phyloP scores from a whole-genome alignment of 73 alveolate genomes.

The Uronychia binucleata region DNA sequence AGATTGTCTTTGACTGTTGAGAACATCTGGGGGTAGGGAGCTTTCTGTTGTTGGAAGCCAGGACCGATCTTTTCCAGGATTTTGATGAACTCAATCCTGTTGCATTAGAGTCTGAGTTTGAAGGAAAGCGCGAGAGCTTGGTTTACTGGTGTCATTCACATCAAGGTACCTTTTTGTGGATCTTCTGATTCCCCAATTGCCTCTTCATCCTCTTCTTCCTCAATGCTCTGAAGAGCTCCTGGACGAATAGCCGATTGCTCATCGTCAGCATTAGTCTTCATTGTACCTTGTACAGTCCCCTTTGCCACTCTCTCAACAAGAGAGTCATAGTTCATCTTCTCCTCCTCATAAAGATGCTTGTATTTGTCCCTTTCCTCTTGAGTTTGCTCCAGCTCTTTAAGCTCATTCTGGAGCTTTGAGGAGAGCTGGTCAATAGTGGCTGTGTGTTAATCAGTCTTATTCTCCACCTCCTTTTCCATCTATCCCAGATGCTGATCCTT shows the following conservation, averaged over 20 bases:
- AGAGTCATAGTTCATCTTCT: background rate
- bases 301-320: background rate
- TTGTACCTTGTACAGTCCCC: background rate
- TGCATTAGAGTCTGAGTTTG: background rate
- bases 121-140: background rate
- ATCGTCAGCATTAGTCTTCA: background rate
- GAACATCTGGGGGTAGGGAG: background rate
- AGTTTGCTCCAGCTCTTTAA: background rate
- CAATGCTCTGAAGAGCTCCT: background rate
- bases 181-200: background rate
- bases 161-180: background rate
- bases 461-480: background rate
- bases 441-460: background rate
- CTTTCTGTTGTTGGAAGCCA: background rate
- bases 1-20: background rate
- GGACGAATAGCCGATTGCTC: too few species aligned
- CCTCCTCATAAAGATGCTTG: background rate
- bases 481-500: background rate
- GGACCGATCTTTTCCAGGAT: background rate
- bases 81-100: background rate
- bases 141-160: background rate
- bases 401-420: background rate
- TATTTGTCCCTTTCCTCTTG: background rate
- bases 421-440: background rate
- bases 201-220: background rate